phyloP scores from a whole-genome alignment of 768 basidiomycete species.

The Boletus pseudo-olivaceus region DNA sequence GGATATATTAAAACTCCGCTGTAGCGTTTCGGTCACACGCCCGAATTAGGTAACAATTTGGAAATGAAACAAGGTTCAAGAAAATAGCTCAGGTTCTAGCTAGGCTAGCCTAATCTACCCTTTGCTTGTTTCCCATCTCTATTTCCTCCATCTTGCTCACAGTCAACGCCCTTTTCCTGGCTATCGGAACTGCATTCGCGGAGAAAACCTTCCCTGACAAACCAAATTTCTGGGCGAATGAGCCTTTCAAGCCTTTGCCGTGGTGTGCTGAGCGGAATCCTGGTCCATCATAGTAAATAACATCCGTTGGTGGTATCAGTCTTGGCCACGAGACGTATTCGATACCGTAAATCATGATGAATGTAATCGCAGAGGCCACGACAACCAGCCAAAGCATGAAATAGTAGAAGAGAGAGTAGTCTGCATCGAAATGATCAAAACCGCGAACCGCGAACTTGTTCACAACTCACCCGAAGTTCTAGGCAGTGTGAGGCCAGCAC shows the following conservation, averaged over 20 bases:
- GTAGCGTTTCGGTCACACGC: slow-evolving; percentile 8
- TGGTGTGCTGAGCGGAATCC: slow-evolving; percentile 76
- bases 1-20: slow-evolving; percentile 31
- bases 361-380: slow-evolving; percentile 56
- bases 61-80: neutral
- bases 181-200: slow-evolving; percentile 35
- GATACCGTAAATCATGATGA: slow-evolving; percentile 82
- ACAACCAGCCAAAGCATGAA: slow-evolving; percentile 77
- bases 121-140: slow-evolving; percentile 80
- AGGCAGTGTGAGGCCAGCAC: slow-evolving; percentile 81
- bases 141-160: slow-evolving; percentile 57
- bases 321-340: slow-evolving; percentile 96
- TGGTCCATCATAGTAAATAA: slow-evolving; percentile 85
- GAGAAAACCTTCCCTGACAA: slow-evolving; percentile 37
- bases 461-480: slow-evolving; percentile 72
- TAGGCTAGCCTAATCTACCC: slow-evolving; percentile 51
- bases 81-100: neutral
- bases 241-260: slow-evolving; percentile 65
- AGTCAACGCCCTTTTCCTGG: slow-evolving; percentile 35
- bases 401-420: slow-evolving; percentile 83
- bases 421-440: slow-evolving; percentile 37
- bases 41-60: slow-evolving; percentile 10
- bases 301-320: slow-evolving; percentile 71
- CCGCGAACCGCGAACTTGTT: neutral
- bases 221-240: slow-evolving; percentile 32